A percentile compares a stretch with the other conserved stretches of the same genome.
phyloP scores from a whole-genome alignment of 768 basidiomycete species.

The Tylopilus vinaceipallidus region DNA sequence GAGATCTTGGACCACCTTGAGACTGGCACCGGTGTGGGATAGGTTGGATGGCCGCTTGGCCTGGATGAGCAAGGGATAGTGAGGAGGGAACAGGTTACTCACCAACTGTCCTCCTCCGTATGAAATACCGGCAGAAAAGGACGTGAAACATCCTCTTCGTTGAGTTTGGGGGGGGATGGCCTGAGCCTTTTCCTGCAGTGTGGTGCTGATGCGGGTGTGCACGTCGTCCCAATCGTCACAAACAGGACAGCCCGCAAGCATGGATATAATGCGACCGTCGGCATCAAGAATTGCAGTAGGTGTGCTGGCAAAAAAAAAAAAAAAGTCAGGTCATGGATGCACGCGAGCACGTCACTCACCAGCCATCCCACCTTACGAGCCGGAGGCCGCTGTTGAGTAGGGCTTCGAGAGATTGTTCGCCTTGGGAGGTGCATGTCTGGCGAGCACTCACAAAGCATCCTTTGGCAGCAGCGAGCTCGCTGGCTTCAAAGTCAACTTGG shows the following conservation, averaged over 20 bases:
- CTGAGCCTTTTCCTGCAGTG: background rate
- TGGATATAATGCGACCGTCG: background rate
- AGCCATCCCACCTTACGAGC: too few relatives aligned
- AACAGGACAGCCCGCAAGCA: constrained; percentile 11
- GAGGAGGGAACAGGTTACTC: background rate
- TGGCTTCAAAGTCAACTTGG: too few relatives aligned
- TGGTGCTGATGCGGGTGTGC: background rate
- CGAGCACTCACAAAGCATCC: too few relatives aligned
- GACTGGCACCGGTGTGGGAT: background rate
- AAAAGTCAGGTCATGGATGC: too few relatives aligned
- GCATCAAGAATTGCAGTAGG: background rate
- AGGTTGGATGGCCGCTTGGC: background rate
- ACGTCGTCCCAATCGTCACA: background rate
- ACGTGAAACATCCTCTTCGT: constrained; percentile 18
- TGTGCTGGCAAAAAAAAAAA: background rate
- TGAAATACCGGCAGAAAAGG: constrained; percentile 23
- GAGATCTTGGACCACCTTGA: background rate
- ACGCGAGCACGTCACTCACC: too few relatives aligned
- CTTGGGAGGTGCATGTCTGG: too few relatives aligned
- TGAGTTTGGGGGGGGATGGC: background rate
- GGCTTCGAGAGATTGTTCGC: too few relatives aligned
- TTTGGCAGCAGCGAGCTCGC: too few relatives aligned
- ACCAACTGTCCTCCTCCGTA: constrained; percentile 30
- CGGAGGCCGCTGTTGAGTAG: too few relatives aligned
- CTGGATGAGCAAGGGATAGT: too few relatives aligned